Evolutionary conservation across 305 asterid genomes (phyloP).

Genomic region (Fraxinus dipetala): DNA sequence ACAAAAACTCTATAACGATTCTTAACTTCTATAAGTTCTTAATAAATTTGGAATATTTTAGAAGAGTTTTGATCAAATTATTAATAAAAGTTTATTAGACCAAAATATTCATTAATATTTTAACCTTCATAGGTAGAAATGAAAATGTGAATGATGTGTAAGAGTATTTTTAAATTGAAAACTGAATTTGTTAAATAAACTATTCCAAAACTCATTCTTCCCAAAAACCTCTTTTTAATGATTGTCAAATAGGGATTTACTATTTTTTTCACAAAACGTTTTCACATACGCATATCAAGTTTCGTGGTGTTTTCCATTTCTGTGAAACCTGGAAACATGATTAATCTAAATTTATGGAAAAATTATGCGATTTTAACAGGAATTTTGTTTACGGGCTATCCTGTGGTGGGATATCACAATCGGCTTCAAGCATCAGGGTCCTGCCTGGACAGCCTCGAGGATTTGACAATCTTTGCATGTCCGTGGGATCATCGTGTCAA

Average conservation of each 20-base stretch:
- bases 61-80: not conserved
- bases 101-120: no score
- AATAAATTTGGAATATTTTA: not conserved
- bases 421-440: constrained; percentile 50
- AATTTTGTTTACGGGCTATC: constrained; percentile 37
- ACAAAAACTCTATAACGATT: not conserved
- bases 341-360: not conserved
- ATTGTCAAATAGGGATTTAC: no score
- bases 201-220: no score
- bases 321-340: not conserved
- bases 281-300: not conserved
- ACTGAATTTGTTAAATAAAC: no score
- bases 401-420: constrained; percentile 40
- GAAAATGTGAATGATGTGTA: no score
- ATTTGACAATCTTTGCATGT: constrained; percentile 31
- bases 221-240: no score
- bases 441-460: constrained; percentile 43
- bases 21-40: not conserved
- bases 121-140: no score
- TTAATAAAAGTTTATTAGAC: not conserved
- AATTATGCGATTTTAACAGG: constrained; percentile 18
- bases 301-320: not conserved
- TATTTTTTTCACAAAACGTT: no score
- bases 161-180: no score
- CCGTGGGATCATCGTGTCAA: constrained; percentile 53